Percentiles rank a stretch among this genome's conserved stretches.
Evolutionary conservation across 148 eudicot species (phyloP).

Genomic region (Nepenthes mirabilis): DNA sequence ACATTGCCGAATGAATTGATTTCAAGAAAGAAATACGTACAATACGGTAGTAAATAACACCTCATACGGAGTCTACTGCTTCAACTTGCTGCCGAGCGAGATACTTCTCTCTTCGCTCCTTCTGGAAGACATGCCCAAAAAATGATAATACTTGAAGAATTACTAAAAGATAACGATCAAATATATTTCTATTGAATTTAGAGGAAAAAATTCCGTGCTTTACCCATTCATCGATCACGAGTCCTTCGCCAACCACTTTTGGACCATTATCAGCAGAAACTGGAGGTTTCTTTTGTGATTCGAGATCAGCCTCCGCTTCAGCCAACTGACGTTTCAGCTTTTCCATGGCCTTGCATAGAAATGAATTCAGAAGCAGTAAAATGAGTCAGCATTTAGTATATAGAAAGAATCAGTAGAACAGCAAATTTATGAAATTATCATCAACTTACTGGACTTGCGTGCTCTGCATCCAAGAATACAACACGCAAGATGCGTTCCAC

Average conservation of each 20-base stretch:
- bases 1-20: too few species aligned
- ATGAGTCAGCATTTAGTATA: neutral
- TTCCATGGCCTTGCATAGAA: constrained; percentile 39
- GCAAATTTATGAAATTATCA: neutral
- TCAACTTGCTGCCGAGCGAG: constrained; percentile 76
- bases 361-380: neutral
- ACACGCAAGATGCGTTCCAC: constrained; percentile 50
- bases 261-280: constrained; percentile 33
- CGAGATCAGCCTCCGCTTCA: constrained; percentile 70
- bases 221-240: constrained; percentile 89
- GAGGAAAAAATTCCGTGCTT: constrained; percentile 2
- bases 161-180: neutral
- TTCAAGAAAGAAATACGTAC: too few species aligned
- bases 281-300: constrained; percentile 66
- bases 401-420: neutral
- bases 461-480: constrained; percentile 53
- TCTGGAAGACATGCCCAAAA: constrained; percentile 18
- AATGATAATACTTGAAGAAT: neutral
- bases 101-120: constrained; percentile 80
- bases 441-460: constrained; percentile 50
- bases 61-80: constrained; percentile 46
- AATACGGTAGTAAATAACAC: too few species aligned
- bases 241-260: constrained; percentile 66
- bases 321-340: constrained; percentile 71
- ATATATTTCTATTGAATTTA: neutral